phyloP scores from a whole-genome alignment of 169 alveolate species.

The Perkinsus chesapeaki region DNA sequence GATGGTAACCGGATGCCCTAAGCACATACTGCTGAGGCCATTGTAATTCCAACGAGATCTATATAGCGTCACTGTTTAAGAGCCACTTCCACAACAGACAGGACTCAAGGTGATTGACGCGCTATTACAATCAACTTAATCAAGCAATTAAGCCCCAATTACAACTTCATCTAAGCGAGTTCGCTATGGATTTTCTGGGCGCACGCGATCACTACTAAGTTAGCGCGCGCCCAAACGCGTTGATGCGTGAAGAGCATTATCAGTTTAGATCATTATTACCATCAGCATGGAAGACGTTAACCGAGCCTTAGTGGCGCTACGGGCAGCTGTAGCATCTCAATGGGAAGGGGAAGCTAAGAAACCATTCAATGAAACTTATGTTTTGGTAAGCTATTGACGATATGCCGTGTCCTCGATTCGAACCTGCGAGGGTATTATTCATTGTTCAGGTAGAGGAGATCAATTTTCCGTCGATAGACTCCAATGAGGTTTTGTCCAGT shows the following conservation, averaged over 20 bases:
- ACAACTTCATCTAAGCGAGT: background rate
- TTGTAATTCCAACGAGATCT: background rate
- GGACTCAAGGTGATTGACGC: slow-evolving; percentile 2
- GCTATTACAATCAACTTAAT: too few relatives aligned
- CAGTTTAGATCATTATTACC: background rate
- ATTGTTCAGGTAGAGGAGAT: background rate
- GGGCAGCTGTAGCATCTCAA: background rate
- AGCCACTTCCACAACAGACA: background rate
- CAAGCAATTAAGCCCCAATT: too few relatives aligned
- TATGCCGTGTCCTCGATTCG: background rate
- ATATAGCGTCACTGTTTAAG: background rate
- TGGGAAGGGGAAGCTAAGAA: background rate
- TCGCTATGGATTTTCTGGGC: background rate
- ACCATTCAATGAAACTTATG: background rate
- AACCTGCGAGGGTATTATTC: background rate
- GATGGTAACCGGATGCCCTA: slow-evolving; percentile 4
- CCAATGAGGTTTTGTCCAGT: background rate
- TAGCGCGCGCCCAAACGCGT: background rate
- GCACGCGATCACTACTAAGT: background rate
- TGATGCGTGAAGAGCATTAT: background rate
- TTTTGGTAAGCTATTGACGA: background rate
- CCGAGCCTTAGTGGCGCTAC: background rate
- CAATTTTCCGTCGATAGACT: background rate
- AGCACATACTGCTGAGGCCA: background rate
- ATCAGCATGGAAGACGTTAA: background rate